Evolutionary conservation across 106 monocot species (phyloP).

Genomic region (Xerophyta viscosa): DNA sequence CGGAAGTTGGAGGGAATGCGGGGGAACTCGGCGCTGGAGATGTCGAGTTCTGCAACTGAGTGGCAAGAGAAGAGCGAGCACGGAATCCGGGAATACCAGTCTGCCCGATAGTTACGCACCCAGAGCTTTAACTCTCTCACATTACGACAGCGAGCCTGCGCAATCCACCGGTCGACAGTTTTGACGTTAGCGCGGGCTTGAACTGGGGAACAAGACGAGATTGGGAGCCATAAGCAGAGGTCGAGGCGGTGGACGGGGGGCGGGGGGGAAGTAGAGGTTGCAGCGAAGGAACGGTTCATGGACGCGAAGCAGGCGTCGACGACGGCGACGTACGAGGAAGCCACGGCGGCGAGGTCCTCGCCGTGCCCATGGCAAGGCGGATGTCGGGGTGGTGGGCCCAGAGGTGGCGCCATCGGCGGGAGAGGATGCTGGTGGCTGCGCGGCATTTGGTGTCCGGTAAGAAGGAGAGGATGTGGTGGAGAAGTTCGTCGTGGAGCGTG

Average conservation of each 20-base stretch:
- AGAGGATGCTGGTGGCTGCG: constrained; percentile 3
- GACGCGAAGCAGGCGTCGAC: neutral
- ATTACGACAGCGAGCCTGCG: neutral
- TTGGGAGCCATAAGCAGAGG: neutral
- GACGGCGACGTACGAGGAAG: neutral
- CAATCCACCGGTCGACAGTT: neutral
- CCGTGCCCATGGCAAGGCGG: neutral
- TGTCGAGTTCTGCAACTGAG: neutral
- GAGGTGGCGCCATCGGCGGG: constrained; percentile 2
- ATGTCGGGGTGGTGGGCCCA: constrained; percentile 1
- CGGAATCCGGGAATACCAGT: neutral
- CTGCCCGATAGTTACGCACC: neutral
- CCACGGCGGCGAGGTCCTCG: neutral
- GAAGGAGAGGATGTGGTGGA: constrained; percentile 12
- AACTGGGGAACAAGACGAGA: neutral
- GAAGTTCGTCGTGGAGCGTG: constrained; percentile 1
- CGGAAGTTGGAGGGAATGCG: neutral
- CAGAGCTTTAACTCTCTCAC: no score
- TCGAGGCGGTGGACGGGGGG: neutral
- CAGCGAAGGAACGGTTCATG: no score
- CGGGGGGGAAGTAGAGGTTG: neutral
- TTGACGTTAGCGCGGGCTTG: neutral
- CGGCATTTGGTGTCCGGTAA: constrained; percentile 6
- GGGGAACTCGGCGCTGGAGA: neutral
- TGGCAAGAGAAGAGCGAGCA: constrained; percentile 5